These are phyloP conservation scores for Mrakia blollopis DNA, from an alignment of 768 basidiomycete species.

Conservation along the genomic window DNA sequence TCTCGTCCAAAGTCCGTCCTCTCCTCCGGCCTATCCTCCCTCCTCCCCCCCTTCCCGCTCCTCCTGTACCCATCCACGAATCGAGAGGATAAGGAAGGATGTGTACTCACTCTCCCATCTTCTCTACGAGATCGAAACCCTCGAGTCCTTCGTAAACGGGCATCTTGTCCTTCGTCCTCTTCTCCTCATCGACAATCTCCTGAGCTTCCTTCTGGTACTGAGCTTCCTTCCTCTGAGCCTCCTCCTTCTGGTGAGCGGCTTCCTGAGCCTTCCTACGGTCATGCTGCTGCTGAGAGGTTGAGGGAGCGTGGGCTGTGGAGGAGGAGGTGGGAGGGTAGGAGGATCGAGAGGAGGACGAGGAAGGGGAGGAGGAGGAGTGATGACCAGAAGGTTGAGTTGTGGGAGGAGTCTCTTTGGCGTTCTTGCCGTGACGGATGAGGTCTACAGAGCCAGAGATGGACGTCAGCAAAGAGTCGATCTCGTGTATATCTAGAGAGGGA, in stretches of 20 bases:
- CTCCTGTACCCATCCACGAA: not conserved
- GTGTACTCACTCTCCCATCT: slow-evolving; percentile 85
- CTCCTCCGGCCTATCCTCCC: too few species aligned
- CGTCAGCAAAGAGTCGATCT: slow-evolving; percentile 1
- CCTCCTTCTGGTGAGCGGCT: slow-evolving; percentile 34
- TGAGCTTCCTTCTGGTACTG: slow-evolving; percentile 52
- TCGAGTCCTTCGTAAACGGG: slow-evolving; percentile 82
- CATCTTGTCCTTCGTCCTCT: slow-evolving; percentile 67
- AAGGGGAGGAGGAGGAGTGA: slow-evolving; percentile 19
- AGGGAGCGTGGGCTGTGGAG: slow-evolving; percentile 32
- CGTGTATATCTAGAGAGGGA: slow-evolving; percentile 22
- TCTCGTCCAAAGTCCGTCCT: too few species aligned
- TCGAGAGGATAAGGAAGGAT: slow-evolving; percentile 13
- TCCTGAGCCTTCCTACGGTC: slow-evolving; percentile 40
- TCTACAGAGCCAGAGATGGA: slow-evolving; percentile 49
- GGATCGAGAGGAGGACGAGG: slow-evolving; percentile 21
- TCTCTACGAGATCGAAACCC: slow-evolving; percentile 65
- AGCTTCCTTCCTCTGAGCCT: slow-evolving; percentile 35
- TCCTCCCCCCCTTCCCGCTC: not conserved
- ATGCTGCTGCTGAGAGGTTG: slow-evolving; percentile 42
- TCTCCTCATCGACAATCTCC: slow-evolving; percentile 68
- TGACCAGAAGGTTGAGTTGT: slow-evolving; percentile 36
- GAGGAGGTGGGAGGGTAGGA: slow-evolving; percentile 33
- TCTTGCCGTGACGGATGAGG: slow-evolving; percentile 76
- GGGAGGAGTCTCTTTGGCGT: slow-evolving; percentile 44